Evolutionary conservation across 164 flowering plant species (phyloP).

Genomic region (Aristolochia californica): DNA sequence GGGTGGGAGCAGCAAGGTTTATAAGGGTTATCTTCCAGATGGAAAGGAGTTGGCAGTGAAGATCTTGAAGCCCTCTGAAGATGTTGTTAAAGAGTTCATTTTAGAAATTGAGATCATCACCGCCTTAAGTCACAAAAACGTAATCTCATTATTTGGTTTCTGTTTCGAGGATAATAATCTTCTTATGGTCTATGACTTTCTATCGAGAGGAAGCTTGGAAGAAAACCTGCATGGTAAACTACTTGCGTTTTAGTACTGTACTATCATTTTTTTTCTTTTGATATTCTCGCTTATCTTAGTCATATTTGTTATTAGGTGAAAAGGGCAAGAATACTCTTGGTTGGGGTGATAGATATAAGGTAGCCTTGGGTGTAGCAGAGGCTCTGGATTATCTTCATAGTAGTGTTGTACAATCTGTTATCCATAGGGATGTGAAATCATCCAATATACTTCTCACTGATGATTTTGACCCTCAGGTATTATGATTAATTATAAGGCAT

Average conservation of each 20-base stretch:
- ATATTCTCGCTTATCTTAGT: background rate
- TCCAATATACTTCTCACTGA: conserved; percentile 81
- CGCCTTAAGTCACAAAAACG: conserved; percentile 63
- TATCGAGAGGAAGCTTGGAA: conserved; percentile 83
- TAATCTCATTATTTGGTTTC: conserved; percentile 73
- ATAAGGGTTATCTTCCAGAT: conserved; percentile 67
- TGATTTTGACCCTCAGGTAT: conserved; percentile 83
- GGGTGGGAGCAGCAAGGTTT: conserved; percentile 89
- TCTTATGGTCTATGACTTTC: conserved; percentile 71
- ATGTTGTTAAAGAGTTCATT: conserved; percentile 56
- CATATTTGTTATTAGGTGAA: conserved; percentile 9
- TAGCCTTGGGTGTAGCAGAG: conserved; percentile 86
- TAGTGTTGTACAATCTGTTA: conserved; percentile 44
- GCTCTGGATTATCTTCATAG: conserved; percentile 79
- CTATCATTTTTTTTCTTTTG: background rate
- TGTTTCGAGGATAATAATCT: conserved; percentile 63
- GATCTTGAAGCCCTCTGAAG: conserved; percentile 61
- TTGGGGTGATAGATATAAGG: conserved; percentile 79
- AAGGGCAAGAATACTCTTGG: conserved; percentile 38
- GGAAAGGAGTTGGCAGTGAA: conserved; percentile 87
- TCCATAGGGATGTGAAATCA: conserved; percentile 96
- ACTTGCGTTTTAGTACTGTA: background rate
- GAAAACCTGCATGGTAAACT: conserved; percentile 81
- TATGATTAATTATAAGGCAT: background rate
- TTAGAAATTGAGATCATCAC: conserved; percentile 82